A percentile compares a stretch with the other conserved stretches of the same genome.
Evolutionary conservation across 805 yeast species (phyloP).

Genomic region (Nakazawaea wyomingensis): DNA sequence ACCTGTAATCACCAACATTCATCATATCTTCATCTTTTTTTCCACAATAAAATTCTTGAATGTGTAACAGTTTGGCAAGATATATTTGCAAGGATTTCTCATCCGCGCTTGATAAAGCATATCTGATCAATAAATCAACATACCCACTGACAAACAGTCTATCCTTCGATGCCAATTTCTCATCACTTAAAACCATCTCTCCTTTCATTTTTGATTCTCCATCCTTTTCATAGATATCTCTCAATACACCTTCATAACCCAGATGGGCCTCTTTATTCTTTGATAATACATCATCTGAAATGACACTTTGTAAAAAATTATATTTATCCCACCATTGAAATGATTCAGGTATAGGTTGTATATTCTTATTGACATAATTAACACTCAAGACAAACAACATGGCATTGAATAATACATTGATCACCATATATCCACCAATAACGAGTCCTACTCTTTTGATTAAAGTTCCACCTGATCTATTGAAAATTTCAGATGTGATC

Average conservation of each 20-base stretch:
- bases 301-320: slow-evolving; percentile 31
- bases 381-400: slow-evolving; percentile 28
- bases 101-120: slow-evolving; percentile 30
- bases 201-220: slow-evolving; percentile 19
- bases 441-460: slow-evolving; percentile 39
- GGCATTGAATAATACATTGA: slow-evolving; percentile 30
- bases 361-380: slow-evolving; percentile 19
- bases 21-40: slow-evolving; percentile 9
- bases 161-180: slow-evolving; percentile 20
- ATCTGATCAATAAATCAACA: slow-evolving; percentile 33
- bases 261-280: slow-evolving; percentile 29
- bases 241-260: slow-evolving; percentile 26
- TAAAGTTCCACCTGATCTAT: slow-evolving; percentile 35
- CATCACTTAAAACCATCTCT: slow-evolving; percentile 18
- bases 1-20: slow-evolving; percentile 20
- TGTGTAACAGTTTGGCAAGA: slow-evolving; percentile 24
- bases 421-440: slow-evolving; percentile 34
- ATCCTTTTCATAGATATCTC: slow-evolving; percentile 20
- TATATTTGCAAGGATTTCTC: slow-evolving; percentile 21
- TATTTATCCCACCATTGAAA: slow-evolving; percentile 25
- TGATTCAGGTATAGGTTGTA: slow-evolving; percentile 23
- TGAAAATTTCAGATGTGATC: slow-evolving; percentile 5
- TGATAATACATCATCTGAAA: slow-evolving; percentile 30
- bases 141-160: slow-evolving; percentile 28
- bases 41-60: no score